Evolutionary conservation across 2,329 filamentous ascomycete genomes (phyloP), one percentile per base, ranked within the genome.

Genomic region (Metarhizium sp.): DNA sequence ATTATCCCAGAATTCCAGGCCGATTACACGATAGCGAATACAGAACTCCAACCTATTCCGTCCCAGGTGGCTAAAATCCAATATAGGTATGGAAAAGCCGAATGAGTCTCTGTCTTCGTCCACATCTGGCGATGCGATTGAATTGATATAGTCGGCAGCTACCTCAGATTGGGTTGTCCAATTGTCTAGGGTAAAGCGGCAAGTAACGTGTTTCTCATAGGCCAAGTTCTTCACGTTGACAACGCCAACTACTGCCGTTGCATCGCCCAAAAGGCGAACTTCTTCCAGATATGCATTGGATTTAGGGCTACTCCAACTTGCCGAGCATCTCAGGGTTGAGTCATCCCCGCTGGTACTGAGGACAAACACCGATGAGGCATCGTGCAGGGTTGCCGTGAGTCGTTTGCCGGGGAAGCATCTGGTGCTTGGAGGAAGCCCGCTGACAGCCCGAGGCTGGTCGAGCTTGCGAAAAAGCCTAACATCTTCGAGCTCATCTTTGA

Each of bases 151-250:
- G 64, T 96, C 90, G 18, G 89, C 92, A 43, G 81, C 79, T 2
- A 97, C 87, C 68, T 99, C 94, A 0, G 94, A 99, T 0, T 91
- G 95, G 0, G 94, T 99, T 78, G 95, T 96, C 94, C 94, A 99
- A 73, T 95, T 92, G 70, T 99, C 94, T 48, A 96, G 80, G 0
- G 94, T 97, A 71, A 97, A 99, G 51, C 94, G 84, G 69, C 90
- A 25, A 25, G 87, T 84, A 54, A 99, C 90, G 7, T 78, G 71
- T 73, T 97, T 97, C 53, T 92, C 82, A 73, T 95, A 99, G 0
- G 90, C 83, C 49, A 97, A 72, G 71, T 99, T 97, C 67, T 87
- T 85, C 25, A 95, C 92, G 8, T 85, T 87, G 52, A 95, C 80
- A 25, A 85, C 87, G 10, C 94, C 94, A 53, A 95, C 79, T 60